Conservation (phyloP, 73 alveolate species). For the Durusdinium trenchii region DNA sequence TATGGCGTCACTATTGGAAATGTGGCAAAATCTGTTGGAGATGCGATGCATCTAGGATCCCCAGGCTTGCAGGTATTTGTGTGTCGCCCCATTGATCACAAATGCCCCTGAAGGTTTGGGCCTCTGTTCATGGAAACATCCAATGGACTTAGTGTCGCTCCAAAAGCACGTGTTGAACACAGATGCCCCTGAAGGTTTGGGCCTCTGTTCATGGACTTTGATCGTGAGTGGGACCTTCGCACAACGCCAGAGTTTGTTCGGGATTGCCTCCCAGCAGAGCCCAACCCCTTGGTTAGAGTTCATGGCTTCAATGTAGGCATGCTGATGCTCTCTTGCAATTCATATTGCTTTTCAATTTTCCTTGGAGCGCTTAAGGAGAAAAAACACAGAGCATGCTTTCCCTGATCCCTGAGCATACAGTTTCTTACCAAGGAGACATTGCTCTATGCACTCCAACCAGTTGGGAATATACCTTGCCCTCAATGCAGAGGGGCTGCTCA, state of each 20-base stretch:
- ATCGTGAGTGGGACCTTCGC: background rate
- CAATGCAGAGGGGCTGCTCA: background rate
- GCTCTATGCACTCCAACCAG: background rate
- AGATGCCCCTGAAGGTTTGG: conserved; percentile 14
- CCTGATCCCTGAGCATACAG: background rate
- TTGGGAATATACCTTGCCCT: background rate
- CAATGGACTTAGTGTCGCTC: too few species aligned
- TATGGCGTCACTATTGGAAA: background rate
- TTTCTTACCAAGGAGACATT: background rate
- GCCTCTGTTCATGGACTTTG: background rate
- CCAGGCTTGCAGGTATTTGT: background rate
- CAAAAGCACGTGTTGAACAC: too few species aligned
- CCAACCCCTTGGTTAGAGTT: background rate
- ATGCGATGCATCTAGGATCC: background rate
- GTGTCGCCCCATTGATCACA: background rate
- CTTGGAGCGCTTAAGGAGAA: background rate
- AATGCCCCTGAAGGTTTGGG: background rate
- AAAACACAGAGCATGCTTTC: background rate
- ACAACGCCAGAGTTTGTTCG: background rate
- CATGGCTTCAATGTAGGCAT: background rate
- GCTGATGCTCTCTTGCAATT: background rate
- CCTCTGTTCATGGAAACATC: too few species aligned
- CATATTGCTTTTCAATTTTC: background rate
- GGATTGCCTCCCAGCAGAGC: background rate
- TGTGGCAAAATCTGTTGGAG: background rate